phyloP scores from a whole-genome alignment of 495 filamentous ascomycete species.

The Neurospora sp. region DNA sequence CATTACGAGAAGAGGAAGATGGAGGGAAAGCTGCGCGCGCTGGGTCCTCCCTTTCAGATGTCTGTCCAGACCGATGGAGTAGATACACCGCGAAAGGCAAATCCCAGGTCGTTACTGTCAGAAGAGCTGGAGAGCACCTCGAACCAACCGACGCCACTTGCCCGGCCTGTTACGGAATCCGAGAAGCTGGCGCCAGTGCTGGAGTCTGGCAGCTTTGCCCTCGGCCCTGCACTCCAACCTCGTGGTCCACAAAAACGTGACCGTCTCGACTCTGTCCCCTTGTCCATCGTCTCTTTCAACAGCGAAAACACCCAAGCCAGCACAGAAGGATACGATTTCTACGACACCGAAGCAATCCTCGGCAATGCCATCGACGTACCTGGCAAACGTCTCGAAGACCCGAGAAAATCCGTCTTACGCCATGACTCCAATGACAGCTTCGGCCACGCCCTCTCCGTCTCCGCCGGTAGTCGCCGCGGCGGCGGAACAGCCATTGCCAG shows the following conservation, averaged over 20 bases:
- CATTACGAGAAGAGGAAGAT: conserved; percentile 13
- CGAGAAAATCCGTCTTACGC: conserved; percentile 30
- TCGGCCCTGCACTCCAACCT: conserved; percentile 28
- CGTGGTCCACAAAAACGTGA: conserved; percentile 17
- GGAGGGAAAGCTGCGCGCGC: conserved; percentile 13
- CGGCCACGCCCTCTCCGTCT: conserved; percentile 66
- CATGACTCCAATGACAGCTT: conserved; percentile 76
- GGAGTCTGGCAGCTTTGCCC: conserved; percentile 31
- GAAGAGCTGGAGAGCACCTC: conserved; percentile 62
- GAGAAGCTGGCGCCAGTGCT: conserved; percentile 27
- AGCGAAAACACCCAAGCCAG: conserved; percentile 35
- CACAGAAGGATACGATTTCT: conserved; percentile 49
- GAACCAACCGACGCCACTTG: conserved; percentile 69
- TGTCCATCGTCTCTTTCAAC: conserved; percentile 31
- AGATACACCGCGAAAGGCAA: conserved; percentile 27
- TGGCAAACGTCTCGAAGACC: conserved; percentile 20
- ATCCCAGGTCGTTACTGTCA: conserved; percentile 27
- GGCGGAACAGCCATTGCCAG: conserved; percentile 13
- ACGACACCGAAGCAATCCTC: conserved; percentile 37
- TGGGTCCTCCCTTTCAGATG: conserved; percentile 1
- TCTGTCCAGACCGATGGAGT: conserved; percentile 15
- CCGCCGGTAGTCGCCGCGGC: conserved; percentile 46
- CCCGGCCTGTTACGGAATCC: conserved; percentile 48
- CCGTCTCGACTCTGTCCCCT: conserved; percentile 34
- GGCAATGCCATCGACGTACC: conserved; percentile 33